Evolutionary conservation across 2,329 filamentous ascomycete species (phyloP).

Genomic region (Trichoderma harzianum): DNA sequence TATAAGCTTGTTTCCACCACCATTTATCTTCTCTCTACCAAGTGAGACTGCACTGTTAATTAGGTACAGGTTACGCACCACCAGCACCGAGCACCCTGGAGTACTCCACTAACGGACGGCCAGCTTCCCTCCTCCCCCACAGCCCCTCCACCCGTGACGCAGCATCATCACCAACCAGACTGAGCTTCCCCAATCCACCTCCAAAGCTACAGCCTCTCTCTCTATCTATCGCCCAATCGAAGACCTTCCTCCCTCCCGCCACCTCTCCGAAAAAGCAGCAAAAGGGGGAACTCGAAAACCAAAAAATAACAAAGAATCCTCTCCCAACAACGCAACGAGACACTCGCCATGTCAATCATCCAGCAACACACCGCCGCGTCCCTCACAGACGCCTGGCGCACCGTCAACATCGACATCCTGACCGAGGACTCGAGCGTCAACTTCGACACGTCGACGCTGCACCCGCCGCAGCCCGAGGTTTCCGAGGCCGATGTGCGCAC

Average conservation of each 20-base stretch:
- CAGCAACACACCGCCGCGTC: constrained; percentile 60
- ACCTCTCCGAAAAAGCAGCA: background rate
- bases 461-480: constrained; percentile 70
- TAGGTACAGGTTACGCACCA: background rate
- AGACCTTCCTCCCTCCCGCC: background rate
- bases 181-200: constrained; percentile 13
- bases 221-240: background rate
- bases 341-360: constrained; percentile 61
- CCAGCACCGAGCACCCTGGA: background rate
- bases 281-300: background rate
- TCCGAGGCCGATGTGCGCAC: constrained; percentile 75
- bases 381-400: constrained; percentile 69
- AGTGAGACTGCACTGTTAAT: background rate
- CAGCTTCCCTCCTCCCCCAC: background rate
- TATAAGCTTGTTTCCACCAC: background rate
- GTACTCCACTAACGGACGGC: background rate
- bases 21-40: background rate
- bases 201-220: constrained; percentile 5
- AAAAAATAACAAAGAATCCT: background rate
- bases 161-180: constrained; percentile 25
- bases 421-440: constrained; percentile 87
- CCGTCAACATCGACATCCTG: constrained; percentile 89
- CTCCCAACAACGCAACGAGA: too few relatives aligned
- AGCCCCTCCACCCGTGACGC: constrained; percentile 35
- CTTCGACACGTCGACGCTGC: constrained; percentile 83